Evolutionary conservation across 441 rosid species (phyloP), one percentile per base, ranked within the genome.

Genomic region (Euphorbia celastroides): DNA sequence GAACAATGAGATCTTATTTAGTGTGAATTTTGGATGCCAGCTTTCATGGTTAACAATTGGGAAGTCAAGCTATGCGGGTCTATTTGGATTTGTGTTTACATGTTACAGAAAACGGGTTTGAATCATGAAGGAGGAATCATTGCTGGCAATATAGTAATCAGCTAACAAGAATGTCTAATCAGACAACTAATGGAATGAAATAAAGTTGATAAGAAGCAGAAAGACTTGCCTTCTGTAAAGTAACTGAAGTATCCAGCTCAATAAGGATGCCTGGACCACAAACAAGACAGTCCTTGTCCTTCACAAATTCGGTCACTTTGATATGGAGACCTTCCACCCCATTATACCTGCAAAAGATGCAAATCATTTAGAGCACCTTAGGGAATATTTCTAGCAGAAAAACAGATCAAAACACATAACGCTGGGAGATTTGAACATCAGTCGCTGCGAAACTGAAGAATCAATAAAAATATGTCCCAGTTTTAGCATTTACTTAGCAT

Each of bases 191-290:
- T 16, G 9, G 46, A 66, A 22, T 4, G 30, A 58, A 30, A 22
- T 4, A 36, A 58, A 30, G 22, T 36, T 55, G 22, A 36, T 55
- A 27, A 62, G 26, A 50, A 60, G 51, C 51, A 74, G 1, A 22
- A 60, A 74, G 77, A 62, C 44, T 69, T 68, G 88, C 98, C 98
- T 89, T 86, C 67, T 83, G 81, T 74, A 89, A 80, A 67, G 96
- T 84, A 70, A 88, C 75, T 55, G 90, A 73, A 65, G 80, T 72
- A 64, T 89, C 95, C 66, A 88, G 70, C 87, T 93, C 96, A 23
- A 93, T 76, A 55, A 85, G 92, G 71, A 89, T 79, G 26, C 93
- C 96, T 16, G 97, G 97, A 76, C 97, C 97, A 73, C 96, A 93
- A 32, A 84, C 94, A 54, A 91, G 90, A 77, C 99, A 91, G 41